Evolutionary conservation across 495 filamentous ascomycete genomes (phyloP), one percentile per base, ranked within the genome.

Genomic region (Neurospora africana): DNA sequence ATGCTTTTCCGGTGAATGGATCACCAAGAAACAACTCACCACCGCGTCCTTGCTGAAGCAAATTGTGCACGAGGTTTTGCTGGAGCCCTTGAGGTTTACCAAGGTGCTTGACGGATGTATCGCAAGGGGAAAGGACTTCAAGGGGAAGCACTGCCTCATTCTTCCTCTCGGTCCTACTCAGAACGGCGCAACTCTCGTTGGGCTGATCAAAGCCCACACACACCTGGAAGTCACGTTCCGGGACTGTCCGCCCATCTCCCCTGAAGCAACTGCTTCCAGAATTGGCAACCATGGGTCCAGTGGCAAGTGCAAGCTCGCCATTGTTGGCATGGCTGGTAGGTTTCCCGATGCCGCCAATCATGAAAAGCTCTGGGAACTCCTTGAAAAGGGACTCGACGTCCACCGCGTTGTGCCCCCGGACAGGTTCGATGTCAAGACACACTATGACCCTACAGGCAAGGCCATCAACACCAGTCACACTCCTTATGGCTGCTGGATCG

Each of bases 401-500:
- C 83, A 87, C 75, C 81, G 85, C 9, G 80, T 85, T 73, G 83
- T 93, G 11, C 94, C 94, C 0, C 75, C 85, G 7, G 90, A 94
- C 72, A 88, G 93, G 27, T 97, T 93, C 81, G 88, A 93, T 76
- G 89, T 91, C 27, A 88, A 93, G 33, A 89, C 87, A 13, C 94
- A 97, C 72, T 88, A 87, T 73, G 92, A 97, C 73, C 87, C 90
- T 21, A 89, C 90, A 6, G 92, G 92, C 35, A 91, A 92, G 74
- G 86, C 78, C 19, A 89, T 89, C 72, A 97, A 97, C 80, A 94
- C 91, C 65, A 91, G 87, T 69, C 90, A 93, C 76, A 94, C 92
- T 1, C 91, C 90, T 4, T 96, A 92, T 73, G 94, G 94, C 8
- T 95, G 93, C 82, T 98, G 92, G 86, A 93, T 97, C 75, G 89